A percentile compares a stretch with the other conserved stretches of the same genome.
These are phyloP conservation scores for Viridothelium virens DNA, from an alignment of 495 filamentous ascomycete species.

Conservation along the genomic window DNA sequence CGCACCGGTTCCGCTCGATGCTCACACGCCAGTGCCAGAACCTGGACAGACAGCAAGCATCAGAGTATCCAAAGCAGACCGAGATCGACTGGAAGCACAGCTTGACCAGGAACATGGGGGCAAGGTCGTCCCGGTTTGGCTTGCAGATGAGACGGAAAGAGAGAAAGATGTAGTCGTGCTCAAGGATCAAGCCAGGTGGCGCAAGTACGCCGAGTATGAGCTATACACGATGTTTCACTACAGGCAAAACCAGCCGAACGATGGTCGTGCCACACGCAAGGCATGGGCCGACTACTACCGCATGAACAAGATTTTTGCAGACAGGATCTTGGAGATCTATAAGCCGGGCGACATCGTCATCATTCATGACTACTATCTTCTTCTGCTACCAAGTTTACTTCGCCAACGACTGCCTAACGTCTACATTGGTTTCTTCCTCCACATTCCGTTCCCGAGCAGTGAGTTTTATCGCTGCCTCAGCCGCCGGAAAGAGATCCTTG, in stretches of 20 bases:
- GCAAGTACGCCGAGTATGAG: conserved; percentile 79
- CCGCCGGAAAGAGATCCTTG: conserved; percentile 75
- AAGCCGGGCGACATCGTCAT: conserved; percentile 83
- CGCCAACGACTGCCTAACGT: conserved; percentile 73
- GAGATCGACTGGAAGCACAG: conserved; percentile 58
- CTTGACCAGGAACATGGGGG: conserved; percentile 60
- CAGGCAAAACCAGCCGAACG: conserved; percentile 78
- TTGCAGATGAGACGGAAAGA: conserved; percentile 60
- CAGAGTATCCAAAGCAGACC: conserved; percentile 55
- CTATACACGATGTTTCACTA: conserved; percentile 89
- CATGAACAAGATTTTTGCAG: conserved; percentile 80
- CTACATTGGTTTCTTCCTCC: conserved; percentile 85
- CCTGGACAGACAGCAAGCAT: conserved; percentile 56
- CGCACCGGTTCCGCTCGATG: conserved; percentile 64
- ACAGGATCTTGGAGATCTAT: conserved; percentile 75
- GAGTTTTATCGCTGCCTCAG: conserved; percentile 84
- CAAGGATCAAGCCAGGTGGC: conserved; percentile 73
- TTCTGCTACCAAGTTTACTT: conserved; percentile 76
- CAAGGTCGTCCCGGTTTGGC: conserved; percentile 75
- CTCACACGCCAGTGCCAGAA: conserved; percentile 43
- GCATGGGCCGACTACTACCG: conserved; percentile 85
- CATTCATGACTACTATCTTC: conserved; percentile 86
- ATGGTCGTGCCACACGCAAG: conserved; percentile 68
- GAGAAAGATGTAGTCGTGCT: conserved; percentile 55
- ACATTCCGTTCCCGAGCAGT: conserved; percentile 88